Conservation (phyloP, 306 rosid genomes). For the Dicorynia guianensis region DNA sequence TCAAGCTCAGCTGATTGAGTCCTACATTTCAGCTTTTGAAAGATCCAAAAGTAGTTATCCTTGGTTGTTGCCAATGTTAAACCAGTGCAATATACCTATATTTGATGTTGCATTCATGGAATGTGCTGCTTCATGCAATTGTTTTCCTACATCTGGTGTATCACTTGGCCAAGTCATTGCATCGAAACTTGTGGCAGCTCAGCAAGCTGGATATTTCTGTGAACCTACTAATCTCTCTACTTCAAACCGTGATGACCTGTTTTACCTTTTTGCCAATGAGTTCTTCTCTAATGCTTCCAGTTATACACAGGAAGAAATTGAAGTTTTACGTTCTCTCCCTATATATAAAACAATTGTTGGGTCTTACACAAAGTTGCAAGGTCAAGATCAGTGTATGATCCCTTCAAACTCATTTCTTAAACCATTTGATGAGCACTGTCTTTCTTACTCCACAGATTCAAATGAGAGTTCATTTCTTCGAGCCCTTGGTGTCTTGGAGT, state of each 20-base stretch:
- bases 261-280: conserved; percentile 79
- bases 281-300: conserved; percentile 54
- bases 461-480: conserved; percentile 74
- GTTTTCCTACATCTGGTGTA: conserved; percentile 65
- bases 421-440: conserved; percentile 82
- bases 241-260: conserved; percentile 76
- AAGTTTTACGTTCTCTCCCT: conserved; percentile 79
- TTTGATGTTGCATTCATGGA: conserved; percentile 78
- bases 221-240: conserved; percentile 71
- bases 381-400: conserved; percentile 82
- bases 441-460: conserved; percentile 74
- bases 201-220: conserved; percentile 82
- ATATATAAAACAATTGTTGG: conserved; percentile 91
- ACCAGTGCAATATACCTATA: conserved; percentile 90
- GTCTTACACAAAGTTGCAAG: conserved; percentile 74
- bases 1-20: conserved; percentile 56
- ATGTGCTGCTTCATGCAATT: conserved; percentile 73
- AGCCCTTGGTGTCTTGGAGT: conserved; percentile 82
- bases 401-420: conserved; percentile 85
- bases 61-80: conserved; percentile 83
- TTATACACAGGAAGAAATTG: conserved; percentile 76
- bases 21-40: conserved; percentile 71
- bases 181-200: conserved; percentile 88
- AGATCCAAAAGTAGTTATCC: conserved; percentile 67
- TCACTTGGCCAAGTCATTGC: conserved; percentile 85